phyloP scores from a whole-genome alignment of 108 stramenopile species.

The Mayamaea pseudoterrestris region DNA sequence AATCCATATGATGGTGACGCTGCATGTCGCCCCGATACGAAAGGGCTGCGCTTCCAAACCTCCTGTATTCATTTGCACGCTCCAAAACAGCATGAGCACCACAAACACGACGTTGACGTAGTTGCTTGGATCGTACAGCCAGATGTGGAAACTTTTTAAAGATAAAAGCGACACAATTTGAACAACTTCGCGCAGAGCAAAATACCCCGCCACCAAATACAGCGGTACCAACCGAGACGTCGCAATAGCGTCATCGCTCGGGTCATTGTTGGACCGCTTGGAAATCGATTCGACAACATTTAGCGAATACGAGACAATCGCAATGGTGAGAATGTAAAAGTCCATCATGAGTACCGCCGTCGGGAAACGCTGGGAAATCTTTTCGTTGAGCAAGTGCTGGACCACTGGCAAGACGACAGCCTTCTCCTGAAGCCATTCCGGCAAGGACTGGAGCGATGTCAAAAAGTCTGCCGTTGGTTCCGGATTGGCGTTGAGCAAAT shows the following conservation, averaged over 20 bases:
- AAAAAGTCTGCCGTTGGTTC: constrained; percentile 61
- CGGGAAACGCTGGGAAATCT: constrained; percentile 59
- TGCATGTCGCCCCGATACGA: constrained; percentile 24
- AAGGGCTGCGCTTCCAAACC: constrained; percentile 14
- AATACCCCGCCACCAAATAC: constrained; percentile 53
- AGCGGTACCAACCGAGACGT: constrained; percentile 8
- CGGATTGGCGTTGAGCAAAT: constrained; percentile 49
- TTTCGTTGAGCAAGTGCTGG: constrained; percentile 52
- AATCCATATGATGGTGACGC: constrained; percentile 22
- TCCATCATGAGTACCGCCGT: constrained; percentile 46
- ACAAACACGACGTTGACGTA: constrained; percentile 45
- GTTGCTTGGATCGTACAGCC: constrained; percentile 49
- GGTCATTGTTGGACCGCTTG: constrained; percentile 11
- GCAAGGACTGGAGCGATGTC: constrained; percentile 57
- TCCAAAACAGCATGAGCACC: constrained; percentile 37
- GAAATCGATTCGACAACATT: constrained; percentile 17
- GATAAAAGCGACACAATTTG: constrained; percentile 38
- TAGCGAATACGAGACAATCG: constrained; percentile 17
- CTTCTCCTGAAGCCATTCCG: constrained; percentile 41
- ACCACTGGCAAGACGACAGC: constrained; percentile 50
- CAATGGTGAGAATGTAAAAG: constrained; percentile 25
- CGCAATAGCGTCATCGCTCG: constrained; percentile 12
- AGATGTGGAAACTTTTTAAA: constrained; percentile 40
- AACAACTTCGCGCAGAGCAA: constrained; percentile 51
- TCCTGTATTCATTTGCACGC: constrained; percentile 31